Evolutionary conservation across 2,329 filamentous ascomycete genomes (phyloP).

Genomic region (Cladorrhinum sp.): DNA sequence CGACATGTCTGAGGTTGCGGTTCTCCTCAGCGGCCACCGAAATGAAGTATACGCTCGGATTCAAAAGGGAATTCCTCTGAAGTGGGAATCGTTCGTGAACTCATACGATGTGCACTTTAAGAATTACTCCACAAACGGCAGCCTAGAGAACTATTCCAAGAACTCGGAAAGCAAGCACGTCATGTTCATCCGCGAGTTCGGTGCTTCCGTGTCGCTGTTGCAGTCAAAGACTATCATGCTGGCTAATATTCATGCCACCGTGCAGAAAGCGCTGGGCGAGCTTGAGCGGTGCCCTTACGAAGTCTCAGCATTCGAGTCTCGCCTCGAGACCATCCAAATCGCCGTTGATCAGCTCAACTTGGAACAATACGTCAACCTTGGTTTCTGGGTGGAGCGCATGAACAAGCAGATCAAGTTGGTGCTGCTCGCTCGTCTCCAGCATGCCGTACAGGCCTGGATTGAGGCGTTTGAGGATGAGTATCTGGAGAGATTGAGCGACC

Average conservation of each 20-base stretch:
- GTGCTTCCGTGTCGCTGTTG: conserved; percentile 78
- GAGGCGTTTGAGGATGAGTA: conserved; percentile 70
- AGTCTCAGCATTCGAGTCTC: conserved; percentile 71
- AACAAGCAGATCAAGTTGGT: conserved; percentile 82
- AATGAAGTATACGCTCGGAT: conserved; percentile 86
- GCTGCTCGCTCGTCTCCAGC: conserved; percentile 76
- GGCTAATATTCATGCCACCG: conserved; percentile 72
- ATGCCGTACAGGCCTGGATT: conserved; percentile 85
- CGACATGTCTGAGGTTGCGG: conserved; percentile 81
- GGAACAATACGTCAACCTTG: conserved; percentile 91
- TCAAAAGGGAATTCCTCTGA: conserved; percentile 79
- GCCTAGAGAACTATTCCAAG: conserved; percentile 57
- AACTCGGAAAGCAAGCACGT: conserved; percentile 87
- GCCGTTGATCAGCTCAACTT: conserved; percentile 95
- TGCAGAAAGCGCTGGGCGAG: conserved; percentile 78
- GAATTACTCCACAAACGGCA: conserved; percentile 57
- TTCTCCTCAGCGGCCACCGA: conserved; percentile 84
- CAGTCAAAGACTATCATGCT: conserved; percentile 84
- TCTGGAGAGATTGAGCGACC: conserved; percentile 44
- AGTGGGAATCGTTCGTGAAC: conserved; percentile 98
- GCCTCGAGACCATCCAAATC: conserved; percentile 81
- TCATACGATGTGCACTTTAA: conserved; percentile 89
- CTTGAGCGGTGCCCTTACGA: conserved; percentile 83
- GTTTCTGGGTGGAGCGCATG: conserved; percentile 83
- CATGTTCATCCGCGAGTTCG: conserved; percentile 93